Percentiles rank a stretch among this genome's conserved stretches.
Evolutionary conservation across 768 basidiomycete genomes (phyloP).

Genomic region (Mycena albidolilacea): DNA sequence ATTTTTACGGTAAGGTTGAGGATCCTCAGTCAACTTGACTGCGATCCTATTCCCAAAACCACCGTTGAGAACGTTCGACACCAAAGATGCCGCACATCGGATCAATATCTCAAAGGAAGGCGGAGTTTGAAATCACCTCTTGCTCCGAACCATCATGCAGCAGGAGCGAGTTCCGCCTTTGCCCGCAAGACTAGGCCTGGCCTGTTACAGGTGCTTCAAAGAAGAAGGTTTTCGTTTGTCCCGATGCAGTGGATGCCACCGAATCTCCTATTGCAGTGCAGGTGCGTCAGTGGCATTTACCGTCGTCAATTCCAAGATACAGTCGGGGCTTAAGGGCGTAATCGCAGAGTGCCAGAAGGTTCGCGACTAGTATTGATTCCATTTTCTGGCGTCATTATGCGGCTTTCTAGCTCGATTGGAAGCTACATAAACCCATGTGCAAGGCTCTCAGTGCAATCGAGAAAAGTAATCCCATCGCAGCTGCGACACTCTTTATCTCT

Average conservation of each 20-base stretch:
- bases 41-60: no score
- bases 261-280: constrained; percentile 5
- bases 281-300: neutral
- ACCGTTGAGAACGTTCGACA: no score
- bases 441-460: constrained; percentile 19
- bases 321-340: neutral
- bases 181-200: neutral
- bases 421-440: constrained; percentile 31
- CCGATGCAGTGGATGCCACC: constrained; percentile 10
- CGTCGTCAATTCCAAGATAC: neutral
- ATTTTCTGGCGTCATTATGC: neutral
- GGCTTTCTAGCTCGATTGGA: constrained; percentile 26
- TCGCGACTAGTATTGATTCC: neutral
- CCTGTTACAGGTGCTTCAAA: constrained; percentile 4
- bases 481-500: neutral
- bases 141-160: neutral
- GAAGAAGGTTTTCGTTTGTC: neutral
- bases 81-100: no score
- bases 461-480: constrained; percentile 11
- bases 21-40: no score
- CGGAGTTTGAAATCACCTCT: constrained; percentile 1
- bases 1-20: no score
- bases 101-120: neutral
- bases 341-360: constrained; percentile 19
- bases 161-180: neutral